Evolutionary conservation across 148 eudicot genomes (phyloP).

Genomic region (Camellia granthamiana): DNA sequence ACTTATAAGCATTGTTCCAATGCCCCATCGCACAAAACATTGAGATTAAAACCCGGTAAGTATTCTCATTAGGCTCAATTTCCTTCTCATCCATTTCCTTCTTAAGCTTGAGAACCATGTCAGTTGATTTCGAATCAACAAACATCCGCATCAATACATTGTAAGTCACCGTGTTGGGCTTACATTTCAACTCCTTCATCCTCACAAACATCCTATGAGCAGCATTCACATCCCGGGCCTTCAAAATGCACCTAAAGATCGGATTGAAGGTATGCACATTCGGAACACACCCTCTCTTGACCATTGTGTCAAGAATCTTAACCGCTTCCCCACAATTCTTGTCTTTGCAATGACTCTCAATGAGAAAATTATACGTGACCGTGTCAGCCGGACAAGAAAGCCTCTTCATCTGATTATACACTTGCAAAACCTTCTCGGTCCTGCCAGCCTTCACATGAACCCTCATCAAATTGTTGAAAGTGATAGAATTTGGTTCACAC

Average conservation of each 20-base stretch:
- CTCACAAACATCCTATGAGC: constrained; percentile 64
- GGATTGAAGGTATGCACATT: constrained; percentile 66
- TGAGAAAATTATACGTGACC: constrained; percentile 68
- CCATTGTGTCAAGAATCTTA: constrained; percentile 71
- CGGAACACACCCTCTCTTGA: constrained; percentile 57
- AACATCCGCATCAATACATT: constrained; percentile 86
- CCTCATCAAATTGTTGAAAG: constrained; percentile 86
- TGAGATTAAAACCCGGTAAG: constrained; percentile 57
- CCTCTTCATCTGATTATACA: constrained; percentile 80
- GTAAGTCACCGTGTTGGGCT: constrained; percentile 68
- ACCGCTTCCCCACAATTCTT: constrained; percentile 67
- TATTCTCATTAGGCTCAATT: constrained; percentile 78
- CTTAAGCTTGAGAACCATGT: constrained; percentile 92
- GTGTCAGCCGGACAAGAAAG: constrained; percentile 64
- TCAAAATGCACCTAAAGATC: constrained; percentile 52
- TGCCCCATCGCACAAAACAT: constrained; percentile 89
- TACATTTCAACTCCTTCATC: constrained; percentile 79
- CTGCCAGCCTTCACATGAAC: constrained; percentile 75
- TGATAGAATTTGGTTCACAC: constrained; percentile 61
- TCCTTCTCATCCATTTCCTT: constrained; percentile 73
- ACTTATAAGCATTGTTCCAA: constrained; percentile 83
- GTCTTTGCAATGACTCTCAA: constrained; percentile 77
- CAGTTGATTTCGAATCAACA: constrained; percentile 69
- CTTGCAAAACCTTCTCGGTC: constrained; percentile 78
- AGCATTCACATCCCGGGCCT: constrained; percentile 62